Conservation (phyloP, 2,329 filamentous ascomycete species). For the Fusarium citri region DNA sequence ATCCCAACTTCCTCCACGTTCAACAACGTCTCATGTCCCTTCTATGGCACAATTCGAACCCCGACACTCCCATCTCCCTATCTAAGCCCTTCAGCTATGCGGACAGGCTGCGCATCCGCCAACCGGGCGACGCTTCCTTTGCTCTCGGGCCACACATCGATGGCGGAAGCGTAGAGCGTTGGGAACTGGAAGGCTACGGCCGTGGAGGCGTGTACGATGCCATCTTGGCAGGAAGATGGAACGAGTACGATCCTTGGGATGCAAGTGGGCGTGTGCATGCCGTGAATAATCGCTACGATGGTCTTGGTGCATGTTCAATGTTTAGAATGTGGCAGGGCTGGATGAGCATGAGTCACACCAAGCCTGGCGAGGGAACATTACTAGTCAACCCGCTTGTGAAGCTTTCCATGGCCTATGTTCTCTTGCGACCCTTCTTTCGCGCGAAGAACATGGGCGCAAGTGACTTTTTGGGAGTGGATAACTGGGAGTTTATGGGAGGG, state of each 20-base stretch:
- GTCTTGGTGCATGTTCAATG: conserved; percentile 83
- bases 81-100: conserved; percentile 73
- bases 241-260: conserved; percentile 86
- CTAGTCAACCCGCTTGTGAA: conserved; percentile 83
- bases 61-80: conserved; percentile 60
- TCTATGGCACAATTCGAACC: conserved; percentile 69
- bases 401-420: conserved; percentile 80
- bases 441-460: conserved; percentile 50
- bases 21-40: conserved; percentile 71
- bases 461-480: conserved; percentile 61
- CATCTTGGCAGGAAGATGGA: conserved; percentile 81
- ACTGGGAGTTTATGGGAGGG: conserved; percentile 68
- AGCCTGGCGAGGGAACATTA: conserved; percentile 81
- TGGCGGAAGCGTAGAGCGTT: conserved; percentile 79
- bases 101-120: conserved; percentile 77
- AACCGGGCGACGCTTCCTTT: conserved; percentile 77
- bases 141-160: conserved; percentile 80
- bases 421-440: conserved; percentile 87
- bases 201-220: conserved; percentile 75
- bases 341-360: conserved; percentile 81
- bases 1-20: conserved; percentile 71
- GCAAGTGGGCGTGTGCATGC: conserved; percentile 74
- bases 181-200: conserved; percentile 78
- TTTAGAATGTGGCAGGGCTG: conserved; percentile 93
- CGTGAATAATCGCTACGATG: conserved; percentile 80